Percentiles rank a stretch among this genome's conserved stretches.
phyloP scores from a whole-genome alignment of 345 rosid genomes.

The Sisymbrium irio region DNA sequence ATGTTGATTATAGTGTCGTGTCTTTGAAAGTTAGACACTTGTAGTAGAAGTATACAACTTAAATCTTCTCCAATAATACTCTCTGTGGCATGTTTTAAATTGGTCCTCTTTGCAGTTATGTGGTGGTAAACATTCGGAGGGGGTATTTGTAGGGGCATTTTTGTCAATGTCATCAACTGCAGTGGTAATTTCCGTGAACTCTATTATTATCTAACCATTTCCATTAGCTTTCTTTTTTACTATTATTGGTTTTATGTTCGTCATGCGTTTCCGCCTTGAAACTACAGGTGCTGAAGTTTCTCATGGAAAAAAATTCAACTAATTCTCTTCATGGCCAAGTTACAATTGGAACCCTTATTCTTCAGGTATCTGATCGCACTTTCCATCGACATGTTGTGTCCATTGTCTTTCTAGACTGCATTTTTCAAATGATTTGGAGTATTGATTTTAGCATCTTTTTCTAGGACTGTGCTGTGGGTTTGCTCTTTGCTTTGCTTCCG shows the following conservation, averaged over 20 bases:
- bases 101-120: conserved; percentile 65
- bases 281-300: conserved; percentile 74
- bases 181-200: conserved; percentile 55
- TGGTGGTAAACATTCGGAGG: conserved; percentile 83
- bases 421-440: conserved; percentile 14
- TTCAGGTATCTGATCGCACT: conserved; percentile 58
- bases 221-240: not conserved
- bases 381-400: conserved; percentile 7
- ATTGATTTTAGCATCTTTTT: conserved; percentile 20
- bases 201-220: not conserved
- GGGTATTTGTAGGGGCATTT: conserved; percentile 84
- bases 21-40: conserved; percentile 1
- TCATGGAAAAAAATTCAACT: conserved; percentile 77
- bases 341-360: conserved; percentile 80
- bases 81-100: not conserved
- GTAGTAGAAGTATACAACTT: not conserved
- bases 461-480: conserved; percentile 93
- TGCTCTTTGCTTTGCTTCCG: conserved; percentile 91
- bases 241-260: not conserved
- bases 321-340: conserved; percentile 85
- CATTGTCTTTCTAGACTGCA: not conserved
- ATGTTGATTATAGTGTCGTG: not conserved
- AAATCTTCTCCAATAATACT: not conserved
- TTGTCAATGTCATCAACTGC: conserved; percentile 97
- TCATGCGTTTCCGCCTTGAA: conserved; percentile 1